Conservation (phyloP, 1,284 basidiomycete species). For the Earliella scabrosa region DNA sequence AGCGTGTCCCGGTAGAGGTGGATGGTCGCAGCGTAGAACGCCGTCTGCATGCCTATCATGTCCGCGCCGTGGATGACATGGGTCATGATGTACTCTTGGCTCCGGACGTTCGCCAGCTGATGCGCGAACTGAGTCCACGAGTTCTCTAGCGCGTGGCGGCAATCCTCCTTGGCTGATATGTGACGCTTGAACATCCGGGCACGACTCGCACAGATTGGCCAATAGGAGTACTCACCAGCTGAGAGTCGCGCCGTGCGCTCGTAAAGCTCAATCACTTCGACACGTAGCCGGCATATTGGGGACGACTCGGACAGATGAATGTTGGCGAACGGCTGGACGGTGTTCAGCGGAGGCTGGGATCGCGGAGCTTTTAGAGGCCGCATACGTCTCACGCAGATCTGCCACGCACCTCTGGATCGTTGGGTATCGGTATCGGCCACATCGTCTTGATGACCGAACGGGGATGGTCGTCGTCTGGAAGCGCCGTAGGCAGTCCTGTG, state of each 20-base stretch:
- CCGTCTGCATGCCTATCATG: constrained; percentile 52
- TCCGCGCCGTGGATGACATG: constrained; percentile 41
- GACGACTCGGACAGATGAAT: constrained; percentile 22
- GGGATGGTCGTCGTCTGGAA: constrained; percentile 54
- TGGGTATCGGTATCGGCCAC: constrained; percentile 45
- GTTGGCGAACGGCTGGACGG: constrained; percentile 10
- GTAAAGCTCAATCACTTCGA: constrained; percentile 52
- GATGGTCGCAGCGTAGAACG: constrained; percentile 53
- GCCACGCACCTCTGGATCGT: constrained; percentile 19
- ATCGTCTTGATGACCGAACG: constrained; percentile 55
- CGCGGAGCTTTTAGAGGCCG: not conserved
- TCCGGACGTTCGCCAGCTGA: constrained; percentile 44
- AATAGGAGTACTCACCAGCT: constrained; percentile 37
- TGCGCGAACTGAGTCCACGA: constrained; percentile 48
- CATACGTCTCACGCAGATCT: not conserved
- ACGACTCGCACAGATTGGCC: not conserved
- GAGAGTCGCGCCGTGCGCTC: constrained; percentile 53
- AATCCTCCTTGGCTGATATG: constrained; percentile 34
- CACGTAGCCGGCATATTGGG: constrained; percentile 41
- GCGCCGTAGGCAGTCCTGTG: constrained; percentile 54
- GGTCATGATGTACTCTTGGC: constrained; percentile 33
- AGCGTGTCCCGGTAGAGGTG: constrained; percentile 48
- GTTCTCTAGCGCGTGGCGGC: constrained; percentile 43
- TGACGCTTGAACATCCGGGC: constrained; percentile 11
- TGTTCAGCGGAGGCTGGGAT: constrained; percentile 10